Evolutionary conservation across 352 stramenopile species (phyloP).

Genomic region (Pythium guiyangense): DNA sequence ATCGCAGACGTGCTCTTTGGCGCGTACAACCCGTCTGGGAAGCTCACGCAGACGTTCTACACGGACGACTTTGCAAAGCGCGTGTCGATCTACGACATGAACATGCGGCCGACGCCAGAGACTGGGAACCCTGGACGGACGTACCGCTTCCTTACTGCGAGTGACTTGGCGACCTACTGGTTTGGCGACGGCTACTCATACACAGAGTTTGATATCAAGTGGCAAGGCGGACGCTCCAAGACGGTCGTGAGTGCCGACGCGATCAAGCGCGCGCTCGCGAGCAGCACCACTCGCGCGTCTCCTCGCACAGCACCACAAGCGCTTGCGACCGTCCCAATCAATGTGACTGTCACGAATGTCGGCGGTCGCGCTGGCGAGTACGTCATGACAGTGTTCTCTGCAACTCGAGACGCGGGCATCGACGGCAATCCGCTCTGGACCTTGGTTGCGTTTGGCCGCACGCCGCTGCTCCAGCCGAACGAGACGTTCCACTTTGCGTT

Average conservation of each 20-base stretch:
- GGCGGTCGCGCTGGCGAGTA: constrained; percentile 36
- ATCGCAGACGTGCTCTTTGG: constrained; percentile 80
- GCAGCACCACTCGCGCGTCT: background rate
- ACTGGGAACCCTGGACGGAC: constrained; percentile 70
- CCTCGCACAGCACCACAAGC: constrained; percentile 3
- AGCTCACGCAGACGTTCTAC: constrained; percentile 75
- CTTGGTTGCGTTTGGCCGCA: constrained; percentile 50
- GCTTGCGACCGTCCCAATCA: constrained; percentile 17
- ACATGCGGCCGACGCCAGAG: constrained; percentile 72
- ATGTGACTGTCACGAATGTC: constrained; percentile 40
- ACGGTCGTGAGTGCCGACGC: constrained; percentile 8
- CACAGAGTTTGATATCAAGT: constrained; percentile 56
- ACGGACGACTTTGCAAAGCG: constrained; percentile 34
- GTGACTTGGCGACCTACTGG: constrained; percentile 43
- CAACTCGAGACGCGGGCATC: constrained; percentile 22
- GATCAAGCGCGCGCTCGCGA: constrained; percentile 13
- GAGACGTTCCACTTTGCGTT: constrained; percentile 26
- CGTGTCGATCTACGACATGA: constrained; percentile 74
- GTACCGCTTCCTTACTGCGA: constrained; percentile 72
- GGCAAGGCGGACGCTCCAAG: constrained; percentile 9
- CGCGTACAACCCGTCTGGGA: constrained; percentile 54
- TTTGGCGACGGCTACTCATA: constrained; percentile 85
- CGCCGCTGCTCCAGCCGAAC: constrained; percentile 22
- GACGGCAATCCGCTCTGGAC: constrained; percentile 34
- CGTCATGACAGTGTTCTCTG: constrained; percentile 32